Evolutionary conservation across 495 filamentous ascomycete genomes (phyloP), one percentile per base, ranked within the genome.

Genomic region (Talaromyces stipitatus): DNA sequence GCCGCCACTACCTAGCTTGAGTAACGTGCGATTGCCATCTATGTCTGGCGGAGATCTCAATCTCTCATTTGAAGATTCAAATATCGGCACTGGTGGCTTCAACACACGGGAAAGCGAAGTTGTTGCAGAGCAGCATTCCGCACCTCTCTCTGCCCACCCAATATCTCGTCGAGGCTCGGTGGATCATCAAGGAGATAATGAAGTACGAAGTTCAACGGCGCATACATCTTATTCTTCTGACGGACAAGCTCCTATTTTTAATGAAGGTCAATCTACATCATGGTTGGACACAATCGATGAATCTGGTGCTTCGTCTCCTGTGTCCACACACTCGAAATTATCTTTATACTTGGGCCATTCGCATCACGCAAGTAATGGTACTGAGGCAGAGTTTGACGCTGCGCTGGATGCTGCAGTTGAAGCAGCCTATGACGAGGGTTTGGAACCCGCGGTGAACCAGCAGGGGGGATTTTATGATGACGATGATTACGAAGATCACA

Each of bases 281-380:
- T 98, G 94, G 94, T 72, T 98, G 8, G 91, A 97, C 65, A 95
- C 94, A 0, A 97, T 97, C 55, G 92, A 97, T 69, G 94, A 98
- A 66, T 96, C 91, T 8, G 90, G 87, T 29, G 86, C 83, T 14
- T 96, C 92, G 22, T 85, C 83, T 5, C 76, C 83, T 20, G 87
- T 89, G 2, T 95, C 90, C n/a, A 78, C 89, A 2, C 88, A 91
- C 67, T 95, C 92, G 0, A 76, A 88, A 53, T 82, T 85, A 6
- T 92, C 88, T 2, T 66, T 86, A 41, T 83, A 82, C 52, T 67
- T 91, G 20, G 80, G 83, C 51, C 81, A 77, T 58, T 82, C 90
- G 45, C 80, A 84, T 24, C 78, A 76, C 20, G 66, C 84, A 3
- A 95, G 87, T 63, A 84, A 85, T 22, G 84, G 82, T 24, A 95